A percentile compares a stretch with the other conserved stretches of the same genome.
Conservation (phyloP, 1,284 basidiomycete species). For the Schizophyllum amplum region DNA sequence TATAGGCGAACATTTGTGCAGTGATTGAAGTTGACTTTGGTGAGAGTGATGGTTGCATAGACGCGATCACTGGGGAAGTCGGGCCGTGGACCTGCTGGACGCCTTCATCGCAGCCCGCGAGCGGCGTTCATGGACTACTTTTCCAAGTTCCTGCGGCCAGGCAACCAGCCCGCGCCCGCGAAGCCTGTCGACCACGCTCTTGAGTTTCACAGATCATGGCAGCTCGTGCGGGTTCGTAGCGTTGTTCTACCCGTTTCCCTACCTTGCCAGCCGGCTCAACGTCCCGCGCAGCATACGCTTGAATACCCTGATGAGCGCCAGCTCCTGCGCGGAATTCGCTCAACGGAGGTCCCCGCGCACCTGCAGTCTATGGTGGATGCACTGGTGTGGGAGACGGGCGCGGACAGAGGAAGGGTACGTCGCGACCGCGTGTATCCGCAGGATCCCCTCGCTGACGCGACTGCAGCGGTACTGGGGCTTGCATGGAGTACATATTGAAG, state of each 20-base stretch:
- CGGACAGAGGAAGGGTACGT: conserved; percentile 79
- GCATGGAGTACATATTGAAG: conserved; percentile 87
- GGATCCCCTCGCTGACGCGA: conserved; percentile 5
- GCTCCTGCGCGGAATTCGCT: conserved; percentile 69
- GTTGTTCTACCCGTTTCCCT: background rate
- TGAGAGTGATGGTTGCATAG: background rate
- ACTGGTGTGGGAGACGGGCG: conserved; percentile 80
- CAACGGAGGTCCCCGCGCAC: conserved; percentile 73
- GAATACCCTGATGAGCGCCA: conserved; percentile 77
- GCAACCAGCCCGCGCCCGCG: conserved; percentile 40
- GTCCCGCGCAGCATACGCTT: conserved; percentile 54
- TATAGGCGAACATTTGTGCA: no score
- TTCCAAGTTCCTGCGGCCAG: conserved; percentile 64
- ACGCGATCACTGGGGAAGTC: background rate
- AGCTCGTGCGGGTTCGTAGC: conserved; percentile 50
- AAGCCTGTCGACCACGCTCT: conserved; percentile 51
- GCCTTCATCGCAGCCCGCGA: background rate
- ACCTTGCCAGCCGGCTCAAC: background rate
- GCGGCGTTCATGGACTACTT: conserved; percentile 65
- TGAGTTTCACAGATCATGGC: conserved; percentile 72
- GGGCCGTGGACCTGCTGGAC: background rate
- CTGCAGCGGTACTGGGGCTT: conserved; percentile 72
- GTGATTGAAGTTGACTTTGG: background rate
- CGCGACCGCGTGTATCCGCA: background rate
- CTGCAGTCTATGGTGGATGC: conserved; percentile 83